These are phyloP conservation scores for Penicillium sp. DNA, from an alignment of 2,329 filamentous ascomycete genomes.

Conservation along the genomic window DNA sequence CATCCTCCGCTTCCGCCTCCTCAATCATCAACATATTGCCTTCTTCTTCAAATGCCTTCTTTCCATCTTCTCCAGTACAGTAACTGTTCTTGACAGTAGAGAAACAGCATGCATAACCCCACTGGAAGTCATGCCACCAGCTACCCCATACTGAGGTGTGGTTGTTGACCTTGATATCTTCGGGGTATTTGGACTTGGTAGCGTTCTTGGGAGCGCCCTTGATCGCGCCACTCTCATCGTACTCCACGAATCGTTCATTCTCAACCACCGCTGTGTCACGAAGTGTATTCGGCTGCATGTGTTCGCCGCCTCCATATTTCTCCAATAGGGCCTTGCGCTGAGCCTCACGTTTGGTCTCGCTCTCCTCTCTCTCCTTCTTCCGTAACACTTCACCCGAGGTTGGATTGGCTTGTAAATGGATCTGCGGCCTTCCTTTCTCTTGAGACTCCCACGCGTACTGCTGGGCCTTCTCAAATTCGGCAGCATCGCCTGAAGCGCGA, in stretches of 20 bases:
- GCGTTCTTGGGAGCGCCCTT: conserved; percentile 80
- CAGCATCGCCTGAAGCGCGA: conserved; percentile 84
- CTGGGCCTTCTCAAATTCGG: conserved; percentile 88
- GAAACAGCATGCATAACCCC: conserved; percentile 96
- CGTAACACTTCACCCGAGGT: conserved; percentile 86
- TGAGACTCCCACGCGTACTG: conserved; percentile 94
- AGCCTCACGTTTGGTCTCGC: conserved; percentile 68
- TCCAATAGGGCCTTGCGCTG: conserved; percentile 73
- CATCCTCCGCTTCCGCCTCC: conserved; percentile 24
- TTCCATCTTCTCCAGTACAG: conserved; percentile 91
- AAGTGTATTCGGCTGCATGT: conserved; percentile 64
- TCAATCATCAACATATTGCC: conserved; percentile 62
- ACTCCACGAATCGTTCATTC: conserved; percentile 88
- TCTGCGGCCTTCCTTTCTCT: conserved; percentile 76
- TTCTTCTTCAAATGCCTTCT: conserved; percentile 75
- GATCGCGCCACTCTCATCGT: conserved; percentile 85
- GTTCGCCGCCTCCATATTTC: conserved; percentile 77
- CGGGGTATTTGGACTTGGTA: conserved; percentile 87
- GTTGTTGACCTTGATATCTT: conserved; percentile 87
- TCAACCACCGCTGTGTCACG: conserved; percentile 73
- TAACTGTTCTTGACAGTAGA: conserved; percentile 95
- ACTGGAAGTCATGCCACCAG: conserved; percentile 95
- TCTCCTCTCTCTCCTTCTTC: conserved; percentile 77
- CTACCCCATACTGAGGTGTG: conserved; percentile 93
- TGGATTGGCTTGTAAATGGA: conserved; percentile 94